Evolutionary conservation across 1,284 basidiomycete genomes (phyloP), one percentile per base, ranked within the genome.

Genomic region (Fereydounia khargensis): DNA sequence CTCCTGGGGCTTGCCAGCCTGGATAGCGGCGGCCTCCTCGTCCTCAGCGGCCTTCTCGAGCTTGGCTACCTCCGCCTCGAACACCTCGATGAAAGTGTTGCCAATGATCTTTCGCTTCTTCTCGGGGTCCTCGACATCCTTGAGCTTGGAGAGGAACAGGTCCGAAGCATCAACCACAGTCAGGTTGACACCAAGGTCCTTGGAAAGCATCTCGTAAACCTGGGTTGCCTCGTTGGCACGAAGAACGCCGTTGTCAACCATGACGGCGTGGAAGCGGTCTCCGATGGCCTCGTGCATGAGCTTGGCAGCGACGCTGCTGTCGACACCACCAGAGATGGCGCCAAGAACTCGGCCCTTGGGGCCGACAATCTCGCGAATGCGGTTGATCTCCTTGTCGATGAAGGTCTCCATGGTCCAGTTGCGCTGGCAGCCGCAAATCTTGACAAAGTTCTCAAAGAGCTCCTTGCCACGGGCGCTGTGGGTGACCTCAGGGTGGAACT

Each of bases 341-440:
- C 95, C 95, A 52, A 99, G 94, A 39, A 99, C 95, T 55, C 91
- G 89, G 32, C 92, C 94, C 70, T 85, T 91, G 4, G 87, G 84
- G 1, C 95, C 95, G 68, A 94, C 96, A 43, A 98, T 91, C 42
- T 95, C 87, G 49, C 89, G 85, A 71, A 99, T 99, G 39, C 95
- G 85, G 14, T 84, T 80, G 53, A 98, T 91, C 79, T 99, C 95
- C 78, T 97, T 97, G 39, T 90, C 89, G 73, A 98, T 96, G 75
- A 99, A 99, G 48, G 91, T 89, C 81, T 94, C 90, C 95, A 98
- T 98, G 27, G 90, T 96, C 95, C 95, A 99, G 68, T 88, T 85
- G 19, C 82, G 78, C 61, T 79, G 81, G 78, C 91, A 92, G 41
- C 82, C 81, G 76, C 94, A 97, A 46, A 98, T 88, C 20, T 39